These are phyloP conservation scores for Vigna radiata DNA, from an alignment of 306 rosid species.

Conservation along the genomic window DNA sequence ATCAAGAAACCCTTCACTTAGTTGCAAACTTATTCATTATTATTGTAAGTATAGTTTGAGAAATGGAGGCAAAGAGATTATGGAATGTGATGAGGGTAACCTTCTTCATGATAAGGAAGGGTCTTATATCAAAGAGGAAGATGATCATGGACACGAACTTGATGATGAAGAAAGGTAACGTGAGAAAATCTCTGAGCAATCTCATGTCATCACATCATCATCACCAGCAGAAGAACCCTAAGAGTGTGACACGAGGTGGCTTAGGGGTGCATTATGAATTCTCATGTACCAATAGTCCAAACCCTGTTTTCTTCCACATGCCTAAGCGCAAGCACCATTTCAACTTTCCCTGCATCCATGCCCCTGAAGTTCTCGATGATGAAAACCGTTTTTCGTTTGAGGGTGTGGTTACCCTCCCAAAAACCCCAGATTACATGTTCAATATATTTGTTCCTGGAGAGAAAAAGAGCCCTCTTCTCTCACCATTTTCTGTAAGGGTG, in stretches of 20 bases:
- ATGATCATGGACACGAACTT: constrained; percentile 61
- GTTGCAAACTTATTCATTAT: background rate
- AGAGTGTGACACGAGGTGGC: constrained; percentile 44
- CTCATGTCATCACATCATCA: constrained; percentile 51
- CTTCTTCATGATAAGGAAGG: constrained; percentile 61
- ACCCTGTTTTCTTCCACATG: constrained; percentile 53
- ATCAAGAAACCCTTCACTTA: constrained; percentile 48
- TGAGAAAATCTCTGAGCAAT: constrained; percentile 55
- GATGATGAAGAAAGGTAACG: constrained; percentile 63
- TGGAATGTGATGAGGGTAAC: constrained; percentile 61
- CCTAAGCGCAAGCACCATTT: constrained; percentile 55
- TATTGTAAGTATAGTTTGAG: constrained; percentile 1
- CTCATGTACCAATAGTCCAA: constrained; percentile 61
- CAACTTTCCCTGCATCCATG: constrained; percentile 61
- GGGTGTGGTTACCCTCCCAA: constrained; percentile 42
- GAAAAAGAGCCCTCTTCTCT: constrained; percentile 46
- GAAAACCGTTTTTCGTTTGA: background rate
- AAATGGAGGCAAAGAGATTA: constrained; percentile 52
- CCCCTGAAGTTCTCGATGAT: constrained; percentile 48
- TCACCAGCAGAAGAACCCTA: background rate
- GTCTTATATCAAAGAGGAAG: constrained; percentile 60
- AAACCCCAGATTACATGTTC: constrained; percentile 50
- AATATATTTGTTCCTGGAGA: constrained; percentile 51
- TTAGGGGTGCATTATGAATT: constrained; percentile 54
- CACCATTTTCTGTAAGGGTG: constrained; percentile 54